Conservation (phyloP, 1,139 yeast genomes). For the Hyphopichia fennica region DNA sequence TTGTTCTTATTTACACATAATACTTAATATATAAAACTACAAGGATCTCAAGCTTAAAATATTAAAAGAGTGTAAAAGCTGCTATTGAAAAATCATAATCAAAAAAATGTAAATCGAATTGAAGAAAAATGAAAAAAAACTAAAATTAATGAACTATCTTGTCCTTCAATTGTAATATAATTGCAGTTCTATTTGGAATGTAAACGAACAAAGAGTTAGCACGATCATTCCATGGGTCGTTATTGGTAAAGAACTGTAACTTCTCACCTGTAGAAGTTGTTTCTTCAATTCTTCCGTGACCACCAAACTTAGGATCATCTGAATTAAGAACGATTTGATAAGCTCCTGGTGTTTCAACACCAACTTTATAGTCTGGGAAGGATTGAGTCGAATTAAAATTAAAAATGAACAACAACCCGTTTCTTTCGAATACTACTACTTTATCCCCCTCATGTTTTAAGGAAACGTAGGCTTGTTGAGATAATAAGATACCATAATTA, state of each 20-base stretch:
- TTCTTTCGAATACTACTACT: conserved; percentile 84
- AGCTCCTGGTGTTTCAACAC: conserved; percentile 77
- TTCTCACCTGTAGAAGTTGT: conserved; percentile 33
- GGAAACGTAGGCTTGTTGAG: conserved; percentile 83
- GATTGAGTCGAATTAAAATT: conserved; percentile 88
- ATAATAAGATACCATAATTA: conserved; percentile 67
- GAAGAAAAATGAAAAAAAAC: neutral
- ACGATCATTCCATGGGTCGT: conserved; percentile 79
- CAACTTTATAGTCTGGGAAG: conserved; percentile 83
- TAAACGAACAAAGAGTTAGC: conserved; percentile 77
- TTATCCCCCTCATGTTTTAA: conserved; percentile 87
- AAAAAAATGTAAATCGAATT: neutral
- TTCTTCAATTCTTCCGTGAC: conserved; percentile 73
- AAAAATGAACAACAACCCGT: conserved; percentile 79
- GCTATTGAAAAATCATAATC: neutral
- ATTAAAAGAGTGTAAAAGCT: no score
- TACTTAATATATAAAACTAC: no score
- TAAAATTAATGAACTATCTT: conserved; percentile 10
- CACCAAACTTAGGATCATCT: conserved; percentile 74
- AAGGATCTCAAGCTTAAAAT: no score
- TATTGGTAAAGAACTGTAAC: conserved; percentile 63
- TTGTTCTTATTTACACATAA: no score
- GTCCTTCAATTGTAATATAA: conserved; percentile 51
- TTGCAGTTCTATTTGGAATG: conserved; percentile 78
- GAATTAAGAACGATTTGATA: conserved; percentile 75